phyloP scores from a whole-genome alignment of 768 basidiomycete species.

The Amyloporia xantha region DNA sequence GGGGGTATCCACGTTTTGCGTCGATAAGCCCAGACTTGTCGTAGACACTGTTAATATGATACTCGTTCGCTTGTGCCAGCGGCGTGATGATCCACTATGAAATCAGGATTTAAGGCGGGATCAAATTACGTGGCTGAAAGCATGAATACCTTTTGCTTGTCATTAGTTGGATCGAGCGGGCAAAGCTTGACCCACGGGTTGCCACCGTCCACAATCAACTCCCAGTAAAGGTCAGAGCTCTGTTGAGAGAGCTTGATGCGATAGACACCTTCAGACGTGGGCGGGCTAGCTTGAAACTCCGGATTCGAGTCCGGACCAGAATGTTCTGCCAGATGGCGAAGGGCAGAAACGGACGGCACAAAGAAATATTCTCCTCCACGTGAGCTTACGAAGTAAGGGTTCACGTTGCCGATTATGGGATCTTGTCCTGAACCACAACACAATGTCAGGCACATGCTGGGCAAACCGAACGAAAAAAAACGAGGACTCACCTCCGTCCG shows the following conservation, averaged over 20 bases:
- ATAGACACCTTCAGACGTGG: neutral
- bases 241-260: neutral
- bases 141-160: neutral
- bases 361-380: constrained; percentile 6
- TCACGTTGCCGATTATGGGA: neutral
- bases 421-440: no score
- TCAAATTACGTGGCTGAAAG: neutral
- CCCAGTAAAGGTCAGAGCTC: neutral
- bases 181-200: neutral
- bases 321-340: neutral
- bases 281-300: neutral
- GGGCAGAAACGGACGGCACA: constrained; percentile 2
- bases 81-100: neutral
- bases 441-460: no score
- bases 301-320: neutral
- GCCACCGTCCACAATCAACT: neutral
- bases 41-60: neutral
- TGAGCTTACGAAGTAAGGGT: constrained; percentile 1
- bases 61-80: neutral
- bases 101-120: neutral
- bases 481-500: no score
- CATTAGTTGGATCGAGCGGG: neutral
- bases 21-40: neutral
- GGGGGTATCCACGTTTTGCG: neutral
- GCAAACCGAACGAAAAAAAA: no score